Conservation (phyloP, 2,329 filamentous ascomycete species). For the Cercospora berteroae region DNA sequence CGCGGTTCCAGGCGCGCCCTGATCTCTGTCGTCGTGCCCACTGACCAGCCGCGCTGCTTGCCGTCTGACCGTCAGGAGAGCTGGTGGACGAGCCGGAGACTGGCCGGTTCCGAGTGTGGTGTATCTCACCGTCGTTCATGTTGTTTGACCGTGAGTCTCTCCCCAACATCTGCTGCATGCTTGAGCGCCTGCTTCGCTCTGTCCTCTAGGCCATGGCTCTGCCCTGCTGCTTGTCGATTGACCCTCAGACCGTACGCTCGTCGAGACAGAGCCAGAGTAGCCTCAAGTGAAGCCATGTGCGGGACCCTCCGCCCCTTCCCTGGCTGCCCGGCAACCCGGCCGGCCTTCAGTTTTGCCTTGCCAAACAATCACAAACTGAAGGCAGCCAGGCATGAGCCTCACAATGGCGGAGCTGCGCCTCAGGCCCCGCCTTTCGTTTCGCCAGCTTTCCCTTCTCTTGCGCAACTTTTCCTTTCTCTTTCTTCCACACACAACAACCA, state of each 20-base stretch:
- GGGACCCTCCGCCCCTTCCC: background rate
- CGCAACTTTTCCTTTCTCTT: background rate
- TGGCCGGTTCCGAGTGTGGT: background rate
- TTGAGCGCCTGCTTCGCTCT: background rate
- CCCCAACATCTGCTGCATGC: background rate
- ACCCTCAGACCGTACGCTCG: background rate
- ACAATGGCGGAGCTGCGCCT: background rate
- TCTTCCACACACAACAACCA: background rate
- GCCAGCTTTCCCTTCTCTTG: background rate
- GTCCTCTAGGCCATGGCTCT: background rate
- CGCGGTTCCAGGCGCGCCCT: background rate
- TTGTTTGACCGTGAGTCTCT: background rate
- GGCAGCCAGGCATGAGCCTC: background rate
- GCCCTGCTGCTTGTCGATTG: background rate
- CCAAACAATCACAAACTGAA: background rate
- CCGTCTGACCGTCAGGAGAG: background rate
- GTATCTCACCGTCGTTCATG: background rate
- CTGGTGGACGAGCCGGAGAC: background rate
- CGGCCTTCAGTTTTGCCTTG: background rate
- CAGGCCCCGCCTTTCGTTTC: background rate
- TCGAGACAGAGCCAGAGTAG: background rate
- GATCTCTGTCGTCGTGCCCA: background rate
- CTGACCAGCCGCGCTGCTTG: background rate
- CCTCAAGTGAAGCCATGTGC: background rate
- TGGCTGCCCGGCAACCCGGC: slow-evolving; percentile 1